Evolutionary conservation across 192 early-diverging fungal species (phyloP), one percentile per base, ranked within the genome.

Genomic region (Anaeromyces robustus): DNA sequence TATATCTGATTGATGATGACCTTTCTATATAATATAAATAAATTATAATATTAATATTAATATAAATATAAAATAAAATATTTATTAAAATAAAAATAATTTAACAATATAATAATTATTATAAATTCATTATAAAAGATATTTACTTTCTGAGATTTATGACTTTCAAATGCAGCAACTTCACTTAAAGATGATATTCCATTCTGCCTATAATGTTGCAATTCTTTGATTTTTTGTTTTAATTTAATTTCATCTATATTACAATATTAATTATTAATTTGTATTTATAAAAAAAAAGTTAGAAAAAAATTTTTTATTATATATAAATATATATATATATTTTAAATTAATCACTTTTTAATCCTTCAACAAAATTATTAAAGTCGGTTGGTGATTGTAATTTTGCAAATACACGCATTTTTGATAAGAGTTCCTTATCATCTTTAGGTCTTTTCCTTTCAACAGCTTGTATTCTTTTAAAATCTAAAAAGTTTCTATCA

Each of bases 201-300:
- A 83, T 95, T 95, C 79, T 92, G 89, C 37, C 95, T 87, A 87
- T 92, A 97, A 83, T 96, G 95, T 81, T 96, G 95, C 30, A 97
- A 86, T 83, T 94, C 89, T 30, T 92, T 88, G 81, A 98, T 97
- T 28, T 92, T 87, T 77, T 93, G 88, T 34, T 95, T 87, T 29
- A 96, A 85, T 30, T 89, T 86, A 77, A 93, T 89, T 83, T 98
- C 96, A 82, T 92, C 89, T 90, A 85, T 30, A 87, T 22, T 80
- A 39, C 18, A 77, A 31, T 30, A 39, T 39, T 14, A 39, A 22
- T 52, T 52, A 16, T 41, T 41, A 16, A 16, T 41, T 41, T 12
- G 39, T 16, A 12, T 41, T 16, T 16, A 16, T 16, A 16, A 9
- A 41, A 41, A 16, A 41, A 41, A 41, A 16, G 13, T 16, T 12